Percentiles rank a stretch among this genome's conserved stretches.
Evolutionary conservation across 2,329 filamentous ascomycete genomes (phyloP).

Genomic region (Parascedosporium putredinis): DNA sequence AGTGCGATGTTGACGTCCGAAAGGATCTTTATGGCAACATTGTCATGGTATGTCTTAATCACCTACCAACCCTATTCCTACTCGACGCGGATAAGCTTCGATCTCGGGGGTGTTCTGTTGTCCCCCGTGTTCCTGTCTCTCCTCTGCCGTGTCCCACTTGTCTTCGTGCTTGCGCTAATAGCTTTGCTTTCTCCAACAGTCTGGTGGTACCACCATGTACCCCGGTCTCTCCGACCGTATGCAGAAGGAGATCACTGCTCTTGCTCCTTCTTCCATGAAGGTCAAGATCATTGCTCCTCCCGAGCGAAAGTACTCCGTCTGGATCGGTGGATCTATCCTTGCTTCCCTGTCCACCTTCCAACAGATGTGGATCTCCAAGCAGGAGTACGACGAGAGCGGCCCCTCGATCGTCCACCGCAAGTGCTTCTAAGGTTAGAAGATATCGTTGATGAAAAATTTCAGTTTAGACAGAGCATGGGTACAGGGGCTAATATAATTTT

Average conservation of each 20-base stretch:
- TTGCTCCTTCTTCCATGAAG: conserved; percentile 99
- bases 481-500: conserved; percentile 3
- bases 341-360: conserved; percentile 99
- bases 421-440: conserved; percentile 89
- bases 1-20: conserved; percentile 99
- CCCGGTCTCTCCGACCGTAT: conserved; percentile 99
- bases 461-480: conserved; percentile 2
- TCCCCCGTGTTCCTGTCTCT: conserved; percentile 1
- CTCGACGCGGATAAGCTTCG: too few species aligned
- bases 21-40: conserved; percentile 99
- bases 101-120: neutral
- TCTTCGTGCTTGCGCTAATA: neutral
- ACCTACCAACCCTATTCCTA: neutral
- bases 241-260: conserved; percentile 99
- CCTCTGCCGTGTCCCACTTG: neutral
- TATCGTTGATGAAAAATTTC: neutral
- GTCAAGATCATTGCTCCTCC: conserved; percentile 99
- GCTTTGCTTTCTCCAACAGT: conserved; percentile 41
- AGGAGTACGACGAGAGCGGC: conserved; percentile 99
- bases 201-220: conserved; percentile 99
- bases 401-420: conserved; percentile 99
- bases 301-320: conserved; percentile 99
- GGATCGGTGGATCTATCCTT: conserved; percentile 99
- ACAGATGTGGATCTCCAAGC: conserved; percentile 99
- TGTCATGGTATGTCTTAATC: conserved; percentile 74